Conservation (phyloP, 2,329 filamentous ascomycete species). For the Whalleya microplaca region DNA sequence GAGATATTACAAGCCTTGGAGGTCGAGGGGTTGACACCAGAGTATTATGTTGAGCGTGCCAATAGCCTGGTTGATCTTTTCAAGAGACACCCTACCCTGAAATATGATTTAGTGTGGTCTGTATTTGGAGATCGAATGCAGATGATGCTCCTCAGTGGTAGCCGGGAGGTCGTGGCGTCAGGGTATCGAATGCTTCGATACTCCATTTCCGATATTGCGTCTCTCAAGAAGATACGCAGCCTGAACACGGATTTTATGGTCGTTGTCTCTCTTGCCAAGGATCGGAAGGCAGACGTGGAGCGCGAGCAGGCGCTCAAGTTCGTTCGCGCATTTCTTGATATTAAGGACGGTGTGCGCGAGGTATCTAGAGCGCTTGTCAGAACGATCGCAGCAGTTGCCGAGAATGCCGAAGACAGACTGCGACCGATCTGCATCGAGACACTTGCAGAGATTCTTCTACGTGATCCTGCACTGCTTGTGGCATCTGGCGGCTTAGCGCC, state of each 20-base stretch:
- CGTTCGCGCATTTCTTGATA: slow-evolving; percentile 90
- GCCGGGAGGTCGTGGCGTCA: slow-evolving; percentile 91
- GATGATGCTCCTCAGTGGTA: slow-evolving; percentile 93
- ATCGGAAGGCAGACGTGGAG: slow-evolving; percentile 95
- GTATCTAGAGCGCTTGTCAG: slow-evolving; percentile 85
- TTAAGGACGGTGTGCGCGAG: slow-evolving; percentile 88
- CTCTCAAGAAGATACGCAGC: slow-evolving; percentile 82
- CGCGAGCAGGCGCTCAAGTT: slow-evolving; percentile 97
- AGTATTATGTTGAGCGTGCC: slow-evolving; percentile 92
- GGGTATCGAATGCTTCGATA: slow-evolving; percentile 93
- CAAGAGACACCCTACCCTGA: slow-evolving; percentile 87
- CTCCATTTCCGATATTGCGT: slow-evolving; percentile 88
- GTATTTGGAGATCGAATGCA: slow-evolving; percentile 94
- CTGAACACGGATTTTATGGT: slow-evolving; percentile 93
- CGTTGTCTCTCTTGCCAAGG: slow-evolving; percentile 89
- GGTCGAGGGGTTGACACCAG: slow-evolving; percentile 81
- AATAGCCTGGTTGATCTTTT: slow-evolving; percentile 97
- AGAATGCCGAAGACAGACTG: slow-evolving; percentile 82
- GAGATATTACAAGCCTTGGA: slow-evolving; percentile 92
- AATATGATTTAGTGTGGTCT: slow-evolving; percentile 96
- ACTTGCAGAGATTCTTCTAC: slow-evolving; percentile 85
- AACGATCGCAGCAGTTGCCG: slow-evolving; percentile 87
- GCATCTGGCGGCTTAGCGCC: slow-evolving; percentile 83
- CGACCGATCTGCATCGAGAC: slow-evolving; percentile 92
- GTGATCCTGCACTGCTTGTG: slow-evolving; percentile 79